These are phyloP conservation scores for Thymus quinquecostatus DNA, from an alignment of 257 asterid genomes.

Conservation along the genomic window DNA sequence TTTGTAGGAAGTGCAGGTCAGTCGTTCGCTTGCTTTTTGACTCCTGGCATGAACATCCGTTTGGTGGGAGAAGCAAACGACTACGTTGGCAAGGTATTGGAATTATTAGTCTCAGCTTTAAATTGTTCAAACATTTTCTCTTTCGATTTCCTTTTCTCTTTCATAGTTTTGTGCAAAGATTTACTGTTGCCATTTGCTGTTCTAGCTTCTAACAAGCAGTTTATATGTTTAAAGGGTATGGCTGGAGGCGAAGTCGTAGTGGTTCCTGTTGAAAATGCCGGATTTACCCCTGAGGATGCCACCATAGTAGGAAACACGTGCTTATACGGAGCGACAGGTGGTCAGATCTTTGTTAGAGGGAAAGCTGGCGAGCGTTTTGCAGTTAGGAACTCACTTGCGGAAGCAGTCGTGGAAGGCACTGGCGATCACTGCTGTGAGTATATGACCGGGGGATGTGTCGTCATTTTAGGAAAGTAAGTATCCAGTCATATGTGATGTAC, in stretches of 20 bases:
- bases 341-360: conserved; percentile 84
- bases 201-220: conserved; percentile 28
- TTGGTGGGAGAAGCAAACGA: conserved; percentile 95
- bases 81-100: conserved; percentile 88
- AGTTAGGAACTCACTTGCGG: conserved; percentile 93
- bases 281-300: conserved; percentile 90
- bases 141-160: background rate
- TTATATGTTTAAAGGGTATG: conserved; percentile 73
- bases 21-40: conserved; percentile 89
- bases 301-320: conserved; percentile 96
- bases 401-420: conserved; percentile 97
- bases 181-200: background rate
- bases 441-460: conserved; percentile 99
- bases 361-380: conserved; percentile 98
- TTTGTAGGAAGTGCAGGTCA: conserved; percentile 98
- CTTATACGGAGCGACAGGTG: conserved; percentile 98
- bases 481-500: background rate
- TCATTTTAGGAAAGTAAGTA: conserved; percentile 92
- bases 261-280: conserved; percentile 73
- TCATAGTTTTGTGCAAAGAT: background rate
- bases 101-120: conserved; percentile 17
- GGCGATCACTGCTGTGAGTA: conserved; percentile 98
- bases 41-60: conserved; percentile 98
- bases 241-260: conserved; percentile 96
- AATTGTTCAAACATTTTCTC: background rate